These are phyloP conservation scores for Simmondsia chinensis DNA, from an alignment of 148 eudicot genomes.

Conservation along the genomic window DNA sequence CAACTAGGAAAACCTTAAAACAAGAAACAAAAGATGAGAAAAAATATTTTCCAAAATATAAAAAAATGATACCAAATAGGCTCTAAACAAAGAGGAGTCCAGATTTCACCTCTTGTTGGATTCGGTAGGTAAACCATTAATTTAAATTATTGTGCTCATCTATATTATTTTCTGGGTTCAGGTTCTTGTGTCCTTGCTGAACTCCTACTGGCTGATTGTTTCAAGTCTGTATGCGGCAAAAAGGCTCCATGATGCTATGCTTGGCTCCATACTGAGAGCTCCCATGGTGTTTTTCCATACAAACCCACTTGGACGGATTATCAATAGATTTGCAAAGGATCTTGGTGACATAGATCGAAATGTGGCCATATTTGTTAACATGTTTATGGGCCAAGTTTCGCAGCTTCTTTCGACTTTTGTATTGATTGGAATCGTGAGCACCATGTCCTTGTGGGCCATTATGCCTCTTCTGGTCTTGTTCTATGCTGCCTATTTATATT, in stretches of 20 bases:
- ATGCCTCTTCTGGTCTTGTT: constrained; percentile 92
- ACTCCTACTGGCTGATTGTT: constrained; percentile 82
- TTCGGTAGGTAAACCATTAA: background rate
- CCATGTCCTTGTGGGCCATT: constrained; percentile 94
- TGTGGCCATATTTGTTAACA: constrained; percentile 67
- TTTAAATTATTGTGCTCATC: background rate
- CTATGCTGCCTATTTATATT: constrained; percentile 81
- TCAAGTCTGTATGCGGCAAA: constrained; percentile 93
- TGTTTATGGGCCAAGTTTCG: constrained; percentile 74
- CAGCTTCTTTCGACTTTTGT: constrained; percentile 91
- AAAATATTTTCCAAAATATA: background rate
- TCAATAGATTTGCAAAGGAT: constrained; percentile 96
- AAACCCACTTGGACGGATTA: constrained; percentile 88
- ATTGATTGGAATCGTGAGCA: constrained; percentile 90
- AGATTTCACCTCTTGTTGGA: too few relatives aligned
- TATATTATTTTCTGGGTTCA: constrained; percentile 17
- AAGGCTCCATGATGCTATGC: constrained; percentile 88
- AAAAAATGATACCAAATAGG: background rate
- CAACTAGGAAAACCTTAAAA: too few relatives aligned
- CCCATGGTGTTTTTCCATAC: constrained; percentile 97
- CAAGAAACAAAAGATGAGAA: too few relatives aligned
- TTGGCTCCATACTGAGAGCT: constrained; percentile 74
- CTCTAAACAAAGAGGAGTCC: too few relatives aligned
- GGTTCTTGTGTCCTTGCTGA: constrained; percentile 68
- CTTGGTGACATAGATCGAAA: constrained; percentile 82